phyloP scores from a whole-genome alignment of 2,329 filamentous ascomycete genomes.

The Coniochaeta ligniaria region DNA sequence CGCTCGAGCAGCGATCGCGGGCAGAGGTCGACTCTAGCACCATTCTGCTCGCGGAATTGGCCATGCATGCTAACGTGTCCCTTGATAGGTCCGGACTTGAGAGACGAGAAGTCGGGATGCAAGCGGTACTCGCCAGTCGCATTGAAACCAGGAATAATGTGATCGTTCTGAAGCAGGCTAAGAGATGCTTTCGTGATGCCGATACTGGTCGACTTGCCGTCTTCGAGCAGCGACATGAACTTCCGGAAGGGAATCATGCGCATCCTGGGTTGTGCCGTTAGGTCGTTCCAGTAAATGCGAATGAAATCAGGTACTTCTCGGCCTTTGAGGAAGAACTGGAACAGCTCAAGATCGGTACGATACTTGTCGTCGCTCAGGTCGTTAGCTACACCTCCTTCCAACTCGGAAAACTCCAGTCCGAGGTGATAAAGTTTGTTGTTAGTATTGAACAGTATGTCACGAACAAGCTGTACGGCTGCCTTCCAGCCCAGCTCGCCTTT shows the following conservation, averaged over 20 bases:
- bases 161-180: conserved; percentile 62
- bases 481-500: conserved; percentile 51
- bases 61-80: conserved; percentile 60
- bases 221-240: conserved; percentile 39
- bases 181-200: conserved; percentile 59
- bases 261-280: conserved; percentile 61
- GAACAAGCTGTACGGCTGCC: conserved; percentile 57
- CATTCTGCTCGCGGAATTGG: conserved; percentile 54
- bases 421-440: conserved; percentile 69
- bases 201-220: conserved; percentile 37
- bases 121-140: conserved; percentile 61
- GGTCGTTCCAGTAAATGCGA: conserved; percentile 71
- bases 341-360: conserved; percentile 21
- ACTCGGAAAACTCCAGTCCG: conserved; percentile 30
- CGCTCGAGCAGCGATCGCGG: conserved; percentile 57
- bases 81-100: conserved; percentile 50
- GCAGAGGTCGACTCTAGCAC: conserved; percentile 46
- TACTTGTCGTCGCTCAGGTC: conserved; percentile 14
- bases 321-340: conserved; percentile 45
- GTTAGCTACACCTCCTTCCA: conserved; percentile 15
- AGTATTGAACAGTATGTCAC: conserved; percentile 68
- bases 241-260: conserved; percentile 60
- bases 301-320: conserved; percentile 55
- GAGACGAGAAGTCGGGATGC: conserved; percentile 56
- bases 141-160: conserved; percentile 41